A percentile compares a stretch with the other conserved stretches of the same genome.
Evolutionary conservation across 2,329 filamentous ascomycete genomes (phyloP).

Genomic region (Chaetomiaceae sp.): DNA sequence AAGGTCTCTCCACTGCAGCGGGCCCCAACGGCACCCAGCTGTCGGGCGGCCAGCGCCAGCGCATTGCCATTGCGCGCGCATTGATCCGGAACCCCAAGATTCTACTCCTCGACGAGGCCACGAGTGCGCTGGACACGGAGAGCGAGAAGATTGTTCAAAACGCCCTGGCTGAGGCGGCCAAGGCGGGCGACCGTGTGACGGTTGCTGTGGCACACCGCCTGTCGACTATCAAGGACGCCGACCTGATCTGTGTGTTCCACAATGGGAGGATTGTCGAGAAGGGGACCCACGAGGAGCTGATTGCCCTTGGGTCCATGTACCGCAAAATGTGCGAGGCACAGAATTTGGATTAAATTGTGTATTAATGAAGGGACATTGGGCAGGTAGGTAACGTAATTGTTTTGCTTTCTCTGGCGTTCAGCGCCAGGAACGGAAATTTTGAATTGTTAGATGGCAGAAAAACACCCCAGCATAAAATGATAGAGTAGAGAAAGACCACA

Average conservation of each 20-base stretch:
- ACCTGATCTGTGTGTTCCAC: conserved; percentile 86
- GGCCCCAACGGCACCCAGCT: conserved; percentile 64
- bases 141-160: conserved; percentile 61
- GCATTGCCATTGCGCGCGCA: conserved; percentile 67
- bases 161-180: conserved; percentile 52
- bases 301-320: conserved; percentile 38
- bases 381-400: too few species aligned
- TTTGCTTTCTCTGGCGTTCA: too few species aligned
- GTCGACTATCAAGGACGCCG: conserved; percentile 88
- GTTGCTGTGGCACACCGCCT: conserved; percentile 93
- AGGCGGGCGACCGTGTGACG: conserved; percentile 66
- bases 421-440: too few species aligned
- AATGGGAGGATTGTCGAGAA: conserved; percentile 81
- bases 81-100: conserved; percentile 63
- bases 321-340: conserved; percentile 49
- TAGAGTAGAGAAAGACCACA: too few species aligned
- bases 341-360: conserved; percentile 20
- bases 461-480: too few species aligned
- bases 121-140: conserved; percentile 57
- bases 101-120: conserved; percentile 70
- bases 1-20: conserved; percentile 59
- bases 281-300: conserved; percentile 77
- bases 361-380: not conserved
- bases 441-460: too few species aligned
- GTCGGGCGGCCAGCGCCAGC: conserved; percentile 68